Evolutionary conservation across 306 rosid genomes (phyloP).

Genomic region (Cucurbita ficifolia): DNA sequence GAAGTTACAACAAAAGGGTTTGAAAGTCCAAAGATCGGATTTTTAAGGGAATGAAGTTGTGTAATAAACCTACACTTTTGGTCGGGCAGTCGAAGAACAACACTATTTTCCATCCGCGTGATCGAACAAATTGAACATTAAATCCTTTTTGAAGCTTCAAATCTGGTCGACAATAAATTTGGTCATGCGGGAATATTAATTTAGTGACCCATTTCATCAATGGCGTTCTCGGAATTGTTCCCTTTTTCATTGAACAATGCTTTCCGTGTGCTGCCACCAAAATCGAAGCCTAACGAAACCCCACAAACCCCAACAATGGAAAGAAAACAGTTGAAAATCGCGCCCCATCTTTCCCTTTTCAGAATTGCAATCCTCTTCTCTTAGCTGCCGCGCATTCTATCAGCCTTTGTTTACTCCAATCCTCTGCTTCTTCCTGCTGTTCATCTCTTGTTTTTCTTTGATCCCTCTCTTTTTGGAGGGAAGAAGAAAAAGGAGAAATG

Average conservation of each 20-base stretch:
- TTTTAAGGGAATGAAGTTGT: too few relatives aligned
- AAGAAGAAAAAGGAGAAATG: constrained; percentile 23
- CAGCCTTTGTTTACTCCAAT: background rate
- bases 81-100: too few relatives aligned
- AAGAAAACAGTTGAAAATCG: background rate
- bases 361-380: background rate
- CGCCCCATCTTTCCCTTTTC: background rate
- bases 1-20: too few relatives aligned
- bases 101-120: too few relatives aligned
- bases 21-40: too few relatives aligned
- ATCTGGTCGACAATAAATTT: too few relatives aligned
- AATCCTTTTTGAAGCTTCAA: too few relatives aligned
- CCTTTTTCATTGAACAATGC: background rate
- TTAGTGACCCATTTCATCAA: background rate
- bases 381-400: background rate
- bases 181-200: background rate
- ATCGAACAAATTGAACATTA: too few relatives aligned
- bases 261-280: background rate
- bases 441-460: background rate
- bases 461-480: constrained; percentile 11
- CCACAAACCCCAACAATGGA: background rate
- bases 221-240: background rate
- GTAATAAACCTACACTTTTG: too few relatives aligned
- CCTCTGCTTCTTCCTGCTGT: background rate
- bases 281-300: background rate